Base-by-base conservation (phyloP, 257 asterid species). In the Avicennia marina region DNA sequence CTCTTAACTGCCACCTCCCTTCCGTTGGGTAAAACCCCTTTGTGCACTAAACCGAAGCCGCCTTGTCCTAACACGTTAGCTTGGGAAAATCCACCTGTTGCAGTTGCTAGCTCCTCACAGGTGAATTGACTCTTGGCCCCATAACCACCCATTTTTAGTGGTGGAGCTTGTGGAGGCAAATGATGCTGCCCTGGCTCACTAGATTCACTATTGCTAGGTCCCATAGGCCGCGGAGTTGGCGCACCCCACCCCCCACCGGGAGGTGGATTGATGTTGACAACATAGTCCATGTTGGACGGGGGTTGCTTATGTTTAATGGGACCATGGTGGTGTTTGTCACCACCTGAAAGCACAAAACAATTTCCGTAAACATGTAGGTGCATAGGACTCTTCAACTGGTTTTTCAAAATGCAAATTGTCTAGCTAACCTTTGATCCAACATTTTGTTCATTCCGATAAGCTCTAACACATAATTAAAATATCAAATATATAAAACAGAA, bases 1-100 rank as follows among this genome's bases (percentile, higher is more conserved):
- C 87, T 78, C 82, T 81, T 84, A 19, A 84, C 85, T 0, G 94
- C 94, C 4, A 84, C 87, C 45, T 52, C 75, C 39, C 36, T 78
- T 6, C 87, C 89, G 55, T 74, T 68, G n/a, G 66, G 48, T 36
- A 84, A 67, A 32, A 84, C 69, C 19, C 94, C 94, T 68, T 78
- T 84, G 52, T 84, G 83, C 7, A 81, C 94, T 39, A 56, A 77
- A 3, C 94, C 94, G 27, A 84, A 84, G 2, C 94, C 94, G 7
- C 94, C 94, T 56, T 81, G 87, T 1, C 94, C 94, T 50, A 84
- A 43, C 50, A 84, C 27, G 57, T 84, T 84, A 9, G 62, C 67
- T 36, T 78, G 78, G 18, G 85, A 76, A 63, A 81, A 84, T 36
- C 81, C 83, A 45, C 66, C 34, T 0, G 94, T 81, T 1, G 94